Percentiles rank a stretch among this genome's conserved stretches.
phyloP scores from a whole-genome alignment of 2,329 filamentous ascomycete species.

The Colletotrichum kahawae region DNA sequence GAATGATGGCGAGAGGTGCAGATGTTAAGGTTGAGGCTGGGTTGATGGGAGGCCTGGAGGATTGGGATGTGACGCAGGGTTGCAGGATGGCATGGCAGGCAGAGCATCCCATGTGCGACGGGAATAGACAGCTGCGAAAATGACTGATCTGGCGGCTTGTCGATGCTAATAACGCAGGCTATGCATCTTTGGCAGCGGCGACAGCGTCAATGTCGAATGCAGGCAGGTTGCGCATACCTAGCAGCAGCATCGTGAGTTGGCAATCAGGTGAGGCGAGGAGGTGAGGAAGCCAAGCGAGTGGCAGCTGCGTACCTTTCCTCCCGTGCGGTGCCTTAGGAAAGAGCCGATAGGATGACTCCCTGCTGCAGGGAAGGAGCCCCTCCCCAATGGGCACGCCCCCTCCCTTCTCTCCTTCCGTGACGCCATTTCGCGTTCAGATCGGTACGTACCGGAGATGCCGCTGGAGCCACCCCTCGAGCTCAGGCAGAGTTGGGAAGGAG shows the following conservation, averaged over 20 bases:
- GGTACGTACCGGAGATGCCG: not conserved
- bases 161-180: not conserved
- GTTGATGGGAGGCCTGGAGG: not conserved
- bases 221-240: not conserved
- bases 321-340: not conserved
- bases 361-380: not conserved
- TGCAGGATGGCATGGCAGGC: not conserved
- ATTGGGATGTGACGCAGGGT: not conserved
- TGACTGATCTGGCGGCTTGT: not conserved
- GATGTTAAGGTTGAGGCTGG: not conserved
- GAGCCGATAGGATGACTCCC: not conserved
- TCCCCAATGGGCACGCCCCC: not conserved
- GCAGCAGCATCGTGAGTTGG: not conserved
- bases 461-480: conserved; percentile 3
- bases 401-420: not conserved
- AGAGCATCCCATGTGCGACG: not conserved
- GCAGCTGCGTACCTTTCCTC: not conserved
- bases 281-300: not conserved
- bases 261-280: not conserved
- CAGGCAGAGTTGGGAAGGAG: not conserved
- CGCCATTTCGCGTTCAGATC: conserved; percentile 11
- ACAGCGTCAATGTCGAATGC: not conserved
- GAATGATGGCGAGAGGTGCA: not conserved
- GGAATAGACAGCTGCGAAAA: not conserved
- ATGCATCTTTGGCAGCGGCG: not conserved